Evolutionary conservation across 2,329 filamentous ascomycete species (phyloP).

Genomic region (Sodiomyces alkalinus): DNA sequence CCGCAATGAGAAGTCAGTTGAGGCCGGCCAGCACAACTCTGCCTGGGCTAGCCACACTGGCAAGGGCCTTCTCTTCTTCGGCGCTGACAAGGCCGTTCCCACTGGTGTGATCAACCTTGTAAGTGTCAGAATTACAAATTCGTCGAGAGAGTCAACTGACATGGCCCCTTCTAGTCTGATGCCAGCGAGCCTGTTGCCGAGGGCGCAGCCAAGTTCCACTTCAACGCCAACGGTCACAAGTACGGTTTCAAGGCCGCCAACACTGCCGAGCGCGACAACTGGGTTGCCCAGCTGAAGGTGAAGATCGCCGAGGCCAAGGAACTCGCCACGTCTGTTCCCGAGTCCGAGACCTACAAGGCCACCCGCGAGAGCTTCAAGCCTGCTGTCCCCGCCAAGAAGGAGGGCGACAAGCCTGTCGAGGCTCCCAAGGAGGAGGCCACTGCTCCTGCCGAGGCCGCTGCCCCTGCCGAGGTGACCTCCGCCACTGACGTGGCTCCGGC

Average conservation of each 20-base stretch:
- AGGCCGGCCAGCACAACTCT: slow-evolving; percentile 59
- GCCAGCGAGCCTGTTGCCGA: slow-evolving; percentile 59
- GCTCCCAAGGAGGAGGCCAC: slow-evolving; percentile 31
- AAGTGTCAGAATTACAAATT: slow-evolving; percentile 20
- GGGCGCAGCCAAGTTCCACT: slow-evolving; percentile 67
- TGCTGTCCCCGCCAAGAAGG: slow-evolving; percentile 24
- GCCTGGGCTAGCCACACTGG: slow-evolving; percentile 90
- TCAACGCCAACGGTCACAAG: slow-evolving; percentile 78
- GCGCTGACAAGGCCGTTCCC: slow-evolving; percentile 71
- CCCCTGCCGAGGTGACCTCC: slow-evolving; percentile 16
- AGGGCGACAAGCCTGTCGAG: slow-evolving; percentile 35
- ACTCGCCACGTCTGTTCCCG: slow-evolving; percentile 54
- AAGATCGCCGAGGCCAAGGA: slow-evolving; percentile 79
- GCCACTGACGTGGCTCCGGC: slow-evolving; percentile 13
- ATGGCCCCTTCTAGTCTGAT: slow-evolving; percentile 30
- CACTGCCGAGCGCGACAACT: slow-evolving; percentile 73
- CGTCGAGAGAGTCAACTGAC: slow-evolving; percentile 13
- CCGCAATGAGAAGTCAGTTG: slow-evolving; percentile 72
- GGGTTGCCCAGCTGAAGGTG: slow-evolving; percentile 71
- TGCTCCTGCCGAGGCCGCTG: slow-evolving; percentile 22
- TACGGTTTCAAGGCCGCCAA: slow-evolving; percentile 78
- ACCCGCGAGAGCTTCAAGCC: slow-evolving; percentile 57
- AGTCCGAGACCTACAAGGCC: slow-evolving; percentile 79
- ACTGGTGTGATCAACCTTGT: slow-evolving; percentile 76
- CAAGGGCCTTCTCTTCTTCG: slow-evolving; percentile 87